Conservation (phyloP, 371 early-diverging fungal genomes). For the Basidiobolus meristosporus region DNA sequence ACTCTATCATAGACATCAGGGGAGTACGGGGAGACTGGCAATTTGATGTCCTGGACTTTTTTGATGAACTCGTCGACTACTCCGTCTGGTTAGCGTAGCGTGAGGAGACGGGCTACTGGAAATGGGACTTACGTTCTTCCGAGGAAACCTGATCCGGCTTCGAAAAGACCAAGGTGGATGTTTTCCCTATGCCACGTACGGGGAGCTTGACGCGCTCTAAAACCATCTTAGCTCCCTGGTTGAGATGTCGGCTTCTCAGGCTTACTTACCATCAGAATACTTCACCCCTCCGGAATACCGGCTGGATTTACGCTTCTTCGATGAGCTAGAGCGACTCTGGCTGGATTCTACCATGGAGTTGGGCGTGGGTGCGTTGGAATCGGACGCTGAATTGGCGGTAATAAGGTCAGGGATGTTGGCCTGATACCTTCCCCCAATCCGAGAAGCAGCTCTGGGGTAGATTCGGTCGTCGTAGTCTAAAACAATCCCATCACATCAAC, state of each 20-base stretch:
- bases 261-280: slow-evolving; percentile 5
- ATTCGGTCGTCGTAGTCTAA: slow-evolving; percentile 50
- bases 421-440: slow-evolving; percentile 61
- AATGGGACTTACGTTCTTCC: slow-evolving; percentile 11
- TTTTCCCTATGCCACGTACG: slow-evolving; percentile 24
- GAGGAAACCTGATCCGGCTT: slow-evolving; percentile 14
- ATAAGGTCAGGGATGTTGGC: slow-evolving; percentile 24
- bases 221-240: slow-evolving; percentile 5
- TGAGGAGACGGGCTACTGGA: no score
- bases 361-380: slow-evolving; percentile 4
- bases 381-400: slow-evolving; percentile 8
- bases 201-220: slow-evolving; percentile 6
- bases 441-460: slow-evolving; percentile 59
- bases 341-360: slow-evolving; percentile 6
- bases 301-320: slow-evolving; percentile 7
- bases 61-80: slow-evolving; percentile 25
- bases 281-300: slow-evolving; percentile 3
- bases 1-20: slow-evolving; percentile 43
- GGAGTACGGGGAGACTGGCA: slow-evolving; percentile 18
- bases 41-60: slow-evolving; percentile 11
- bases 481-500: no score
- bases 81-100: no score
- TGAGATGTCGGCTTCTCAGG: no score
- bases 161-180: slow-evolving; percentile 15
- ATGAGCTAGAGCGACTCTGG: slow-evolving; percentile 7